Base-by-base conservation (phyloP, 345 rosid genomes). In the Cardamine chenopodiifolia region DNA sequence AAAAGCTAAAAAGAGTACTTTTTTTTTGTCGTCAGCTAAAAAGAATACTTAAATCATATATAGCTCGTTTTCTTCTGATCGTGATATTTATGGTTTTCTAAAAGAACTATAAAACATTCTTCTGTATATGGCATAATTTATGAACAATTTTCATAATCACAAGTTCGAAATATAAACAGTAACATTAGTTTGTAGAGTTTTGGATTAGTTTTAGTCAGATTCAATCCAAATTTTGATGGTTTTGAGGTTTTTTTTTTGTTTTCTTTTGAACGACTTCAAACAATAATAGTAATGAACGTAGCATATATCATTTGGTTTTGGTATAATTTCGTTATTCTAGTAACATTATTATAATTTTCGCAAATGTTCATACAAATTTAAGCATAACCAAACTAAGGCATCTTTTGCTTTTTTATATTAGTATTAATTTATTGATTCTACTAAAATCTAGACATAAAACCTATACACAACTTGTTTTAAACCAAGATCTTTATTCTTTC, bases 61-160 rank as follows among this genome's bases (percentile, higher is more conserved):
- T 8, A 8, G 37, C 1, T 74, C 28, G 2, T 62, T 39, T 17
- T 72, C 61, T 39, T 18, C 42, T 62, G 65, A 44, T 73, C 34
- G 26, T 62, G 23, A 72, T 39, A 29, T 12, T 12, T 35, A 7
- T 6, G 10, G 37, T 55, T 15, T 14, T 23, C 3, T 23, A 12
- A n/a, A 28, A 14, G 6, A n/a, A 55, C 61, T 7, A 13, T 10
- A 7, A 56, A 55, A 56, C 2, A 8, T 2, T 28, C 32, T 26
- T 39, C 0, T 34, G 49, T 52, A 22, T 6, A 19, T 39, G 25
- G 8, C 8, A 31, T 17, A 57, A 9, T 31, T 17, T 31, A 31
- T 4, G 15, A 13, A 7, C 2, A 2, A 19, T 10, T 34, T 35
- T 35, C 2, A 22, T 20, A 19, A 60, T 37, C 4, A 20, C 7